Conservation (phyloP, 2,329 filamentous ascomycete species). For the Xylaria polymorpha region DNA sequence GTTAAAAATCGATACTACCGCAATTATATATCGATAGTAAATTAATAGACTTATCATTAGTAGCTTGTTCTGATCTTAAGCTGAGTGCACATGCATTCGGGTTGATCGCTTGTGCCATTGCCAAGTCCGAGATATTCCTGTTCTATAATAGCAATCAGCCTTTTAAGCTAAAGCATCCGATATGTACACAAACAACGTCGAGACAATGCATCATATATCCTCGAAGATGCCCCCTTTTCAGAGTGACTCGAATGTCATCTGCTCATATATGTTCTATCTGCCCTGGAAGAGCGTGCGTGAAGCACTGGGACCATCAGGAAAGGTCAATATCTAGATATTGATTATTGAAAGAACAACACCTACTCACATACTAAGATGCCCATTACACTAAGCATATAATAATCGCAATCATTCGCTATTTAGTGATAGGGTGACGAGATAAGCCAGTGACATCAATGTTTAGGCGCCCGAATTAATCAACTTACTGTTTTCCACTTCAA, state of each 20-base stretch:
- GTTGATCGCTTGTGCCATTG: not conserved
- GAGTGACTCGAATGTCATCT: not conserved
- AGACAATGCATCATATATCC: not conserved
- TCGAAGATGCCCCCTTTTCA: not conserved
- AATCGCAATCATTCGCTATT: not conserved
- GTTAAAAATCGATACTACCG: not conserved
- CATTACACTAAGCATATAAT: not conserved
- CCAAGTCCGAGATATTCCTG: not conserved
- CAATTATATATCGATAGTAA: not conserved
- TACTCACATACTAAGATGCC: not conserved
- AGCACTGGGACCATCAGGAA: not conserved
- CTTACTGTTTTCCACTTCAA: not conserved
- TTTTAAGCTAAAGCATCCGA: not conserved
- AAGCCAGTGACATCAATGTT: not conserved
- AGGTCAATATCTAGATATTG: not conserved
- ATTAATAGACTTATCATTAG: not conserved
- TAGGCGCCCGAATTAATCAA: slow-evolving; percentile 8
- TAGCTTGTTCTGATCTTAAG: not conserved
- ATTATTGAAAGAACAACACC: not conserved
- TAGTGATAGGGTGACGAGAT: not conserved
- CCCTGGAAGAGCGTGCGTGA: not conserved
- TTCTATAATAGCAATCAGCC: not conserved
- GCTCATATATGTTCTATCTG: not conserved
- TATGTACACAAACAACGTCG: not conserved
- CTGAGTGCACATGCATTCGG: not conserved